phyloP scores from a whole-genome alignment of 208 protist species.

The Wallacemonas sp. region DNA sequence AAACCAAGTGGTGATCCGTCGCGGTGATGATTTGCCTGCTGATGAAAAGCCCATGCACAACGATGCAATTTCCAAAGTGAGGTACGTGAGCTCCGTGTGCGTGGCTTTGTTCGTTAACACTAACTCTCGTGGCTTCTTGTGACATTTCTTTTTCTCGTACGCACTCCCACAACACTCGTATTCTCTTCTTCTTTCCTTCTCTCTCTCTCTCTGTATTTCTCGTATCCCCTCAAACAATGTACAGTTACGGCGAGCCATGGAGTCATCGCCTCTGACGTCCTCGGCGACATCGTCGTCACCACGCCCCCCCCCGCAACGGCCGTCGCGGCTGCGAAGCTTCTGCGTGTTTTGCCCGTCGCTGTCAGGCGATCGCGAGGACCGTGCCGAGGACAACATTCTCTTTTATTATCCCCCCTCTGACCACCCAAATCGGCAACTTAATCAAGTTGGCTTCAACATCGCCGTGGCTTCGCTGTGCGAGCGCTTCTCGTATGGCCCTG shows the following conservation, averaged over 20 bases:
- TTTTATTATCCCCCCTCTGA: constrained; percentile 53
- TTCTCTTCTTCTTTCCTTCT: background rate
- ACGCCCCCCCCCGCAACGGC: too few species aligned
- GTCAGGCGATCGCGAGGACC: constrained; percentile 43
- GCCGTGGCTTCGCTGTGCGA: constrained; percentile 37
- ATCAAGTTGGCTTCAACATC: constrained; percentile 75
- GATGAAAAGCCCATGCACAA: too few species aligned
- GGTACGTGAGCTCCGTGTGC: too few species aligned
- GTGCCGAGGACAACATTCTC: constrained; percentile 64
- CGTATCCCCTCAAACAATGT: background rate
- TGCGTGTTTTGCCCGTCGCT: constrained; percentile 59
- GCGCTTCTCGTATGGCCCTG: constrained; percentile 27
- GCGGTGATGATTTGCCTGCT: too few species aligned
- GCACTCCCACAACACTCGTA: too few species aligned
- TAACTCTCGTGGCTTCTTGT: too few species aligned
- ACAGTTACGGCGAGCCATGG: background rate
- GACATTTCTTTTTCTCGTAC: too few species aligned
- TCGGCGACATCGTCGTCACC: background rate
- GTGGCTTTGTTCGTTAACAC: too few species aligned
- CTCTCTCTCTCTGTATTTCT: background rate
- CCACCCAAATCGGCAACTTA: constrained; percentile 46
- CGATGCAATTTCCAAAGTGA: too few species aligned
- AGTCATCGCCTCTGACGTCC: background rate
- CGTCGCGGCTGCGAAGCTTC: constrained; percentile 22
- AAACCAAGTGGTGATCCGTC: too few species aligned